Conservation (phyloP, 1,139 yeast species). For the Geotrichum aggregatum region DNA sequence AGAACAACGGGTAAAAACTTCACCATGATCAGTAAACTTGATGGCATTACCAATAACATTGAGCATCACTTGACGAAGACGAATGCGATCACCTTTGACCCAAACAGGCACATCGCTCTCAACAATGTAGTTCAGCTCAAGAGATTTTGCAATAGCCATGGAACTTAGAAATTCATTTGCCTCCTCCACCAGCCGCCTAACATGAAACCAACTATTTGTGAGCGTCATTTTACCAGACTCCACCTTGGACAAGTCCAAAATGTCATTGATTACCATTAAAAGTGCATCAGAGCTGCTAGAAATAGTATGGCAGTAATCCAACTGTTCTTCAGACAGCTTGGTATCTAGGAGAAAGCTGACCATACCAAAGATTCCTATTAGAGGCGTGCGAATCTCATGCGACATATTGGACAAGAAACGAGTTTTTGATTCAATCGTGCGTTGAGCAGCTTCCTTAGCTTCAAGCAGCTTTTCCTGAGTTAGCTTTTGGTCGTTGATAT, state of each 20-base stretch:
- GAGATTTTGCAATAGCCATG: constrained; percentile 69
- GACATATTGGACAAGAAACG: constrained; percentile 81
- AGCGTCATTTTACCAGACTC: constrained; percentile 84
- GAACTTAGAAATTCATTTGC: constrained; percentile 76
- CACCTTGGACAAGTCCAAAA: constrained; percentile 74
- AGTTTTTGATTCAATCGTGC: constrained; percentile 90
- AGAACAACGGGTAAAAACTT: constrained; percentile 45
- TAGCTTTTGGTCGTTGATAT: constrained; percentile 36
- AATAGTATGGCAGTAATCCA: constrained; percentile 77
- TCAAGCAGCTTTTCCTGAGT: constrained; percentile 66
- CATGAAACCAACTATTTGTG: constrained; percentile 68
- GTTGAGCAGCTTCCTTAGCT: constrained; percentile 83
- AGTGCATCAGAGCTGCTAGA: constrained; percentile 73
- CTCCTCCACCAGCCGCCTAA: constrained; percentile 73
- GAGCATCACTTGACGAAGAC: constrained; percentile 85
- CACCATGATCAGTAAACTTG: constrained; percentile 76
- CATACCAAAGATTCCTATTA: constrained; percentile 92
- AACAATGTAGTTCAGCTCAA: constrained; percentile 71
- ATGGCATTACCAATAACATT: constrained; percentile 82
- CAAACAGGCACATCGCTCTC: constrained; percentile 74
- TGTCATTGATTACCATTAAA: constrained; percentile 74
- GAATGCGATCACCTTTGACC: constrained; percentile 82
- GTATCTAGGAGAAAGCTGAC: constrained; percentile 87
- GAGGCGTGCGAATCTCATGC: constrained; percentile 81
- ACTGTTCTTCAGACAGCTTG: constrained; percentile 69